Percentiles rank a stretch among this genome's conserved stretches.
Evolutionary conservation across 192 early-diverging fungal genomes (phyloP).

Genomic region (Coemansia sp.): DNA sequence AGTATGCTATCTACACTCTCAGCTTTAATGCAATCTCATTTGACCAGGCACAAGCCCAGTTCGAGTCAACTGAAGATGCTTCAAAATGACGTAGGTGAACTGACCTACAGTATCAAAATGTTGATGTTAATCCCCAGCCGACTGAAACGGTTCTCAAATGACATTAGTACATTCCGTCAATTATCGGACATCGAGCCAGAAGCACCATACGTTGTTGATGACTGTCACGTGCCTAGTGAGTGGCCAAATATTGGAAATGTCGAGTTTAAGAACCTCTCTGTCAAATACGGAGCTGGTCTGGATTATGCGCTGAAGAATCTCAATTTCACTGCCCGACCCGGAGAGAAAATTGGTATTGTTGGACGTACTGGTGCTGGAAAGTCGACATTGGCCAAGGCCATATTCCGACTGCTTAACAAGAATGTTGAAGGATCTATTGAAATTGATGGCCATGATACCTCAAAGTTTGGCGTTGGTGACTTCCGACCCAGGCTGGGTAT

Average conservation of each 20-base stretch:
- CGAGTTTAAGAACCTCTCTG: conserved; percentile 57
- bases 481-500: conserved; percentile 56
- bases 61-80: neutral
- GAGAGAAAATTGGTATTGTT: conserved; percentile 67
- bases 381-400: conserved; percentile 59
- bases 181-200: conserved; percentile 57
- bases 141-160: neutral
- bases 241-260: conserved; percentile 70
- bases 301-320: conserved; percentile 64
- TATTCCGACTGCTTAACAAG: conserved; percentile 69
- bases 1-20: conserved; percentile 3
- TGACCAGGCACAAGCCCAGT: neutral
- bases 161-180: conserved; percentile 59
- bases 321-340: conserved; percentile 59
- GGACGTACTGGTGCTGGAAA: conserved; percentile 82
- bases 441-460: conserved; percentile 75
- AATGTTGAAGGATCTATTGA: conserved; percentile 56
- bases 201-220: conserved; percentile 34
- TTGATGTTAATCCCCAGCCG: neutral
- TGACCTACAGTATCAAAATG: neutral
- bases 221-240: conserved; percentile 32
- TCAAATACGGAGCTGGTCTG: conserved; percentile 62
- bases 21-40: conserved; percentile 25
- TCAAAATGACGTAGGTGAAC: neutral
- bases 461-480: conserved; percentile 58